These are phyloP conservation scores for Leccinum fibrillosum DNA, from an alignment of 768 basidiomycete species.

Conservation along the genomic window DNA sequence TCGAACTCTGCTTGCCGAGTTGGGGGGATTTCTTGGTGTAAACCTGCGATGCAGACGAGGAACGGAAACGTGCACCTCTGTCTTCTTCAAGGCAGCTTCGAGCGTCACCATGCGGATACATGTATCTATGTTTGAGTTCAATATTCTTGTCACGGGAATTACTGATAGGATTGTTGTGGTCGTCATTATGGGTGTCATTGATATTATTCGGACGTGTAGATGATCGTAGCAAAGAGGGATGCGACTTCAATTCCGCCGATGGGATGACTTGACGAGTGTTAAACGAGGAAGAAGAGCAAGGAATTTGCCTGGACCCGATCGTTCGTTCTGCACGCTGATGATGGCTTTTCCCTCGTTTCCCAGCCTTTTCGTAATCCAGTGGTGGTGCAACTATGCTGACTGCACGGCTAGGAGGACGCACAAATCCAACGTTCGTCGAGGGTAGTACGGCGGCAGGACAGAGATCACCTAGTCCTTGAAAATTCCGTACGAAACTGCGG, in stretches of 20 bases:
- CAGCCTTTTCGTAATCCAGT: slow-evolving; percentile 17
- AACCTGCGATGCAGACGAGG: slow-evolving; percentile 10
- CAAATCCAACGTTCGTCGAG: slow-evolving; percentile 3
- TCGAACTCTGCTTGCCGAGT: slow-evolving; percentile 12
- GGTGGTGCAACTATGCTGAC: slow-evolving; percentile 31
- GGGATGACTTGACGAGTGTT: slow-evolving; percentile 7
- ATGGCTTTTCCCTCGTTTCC: slow-evolving; percentile 12
- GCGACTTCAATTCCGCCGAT: slow-evolving; percentile 2
- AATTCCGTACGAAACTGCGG: slow-evolving; percentile 3
- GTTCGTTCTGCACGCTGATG: slow-evolving; percentile 9
- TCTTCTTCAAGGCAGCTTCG: slow-evolving; percentile 3
- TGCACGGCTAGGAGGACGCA: slow-evolving; percentile 28
- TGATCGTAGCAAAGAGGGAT: slow-evolving; percentile 15
- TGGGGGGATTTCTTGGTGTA: slow-evolving; percentile 13
- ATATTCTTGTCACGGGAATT: slow-evolving; percentile 15
- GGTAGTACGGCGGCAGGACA: neutral
- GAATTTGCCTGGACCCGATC: slow-evolving; percentile 1
- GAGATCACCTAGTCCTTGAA: neutral
- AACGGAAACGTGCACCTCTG: slow-evolving; percentile 5
- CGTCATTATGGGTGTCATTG: slow-evolving; percentile 19
- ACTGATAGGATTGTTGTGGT: slow-evolving; percentile 22
- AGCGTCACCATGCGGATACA: slow-evolving; percentile 22
- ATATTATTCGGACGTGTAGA: slow-evolving; percentile 23
- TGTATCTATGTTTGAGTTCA: slow-evolving; percentile 18
- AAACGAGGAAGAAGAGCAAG: slow-evolving; percentile 1